Percentiles rank a stretch among this genome's conserved stretches.
phyloP scores from a whole-genome alignment of 2,329 filamentous ascomycete species.

The Incumbomyces delicatus region DNA sequence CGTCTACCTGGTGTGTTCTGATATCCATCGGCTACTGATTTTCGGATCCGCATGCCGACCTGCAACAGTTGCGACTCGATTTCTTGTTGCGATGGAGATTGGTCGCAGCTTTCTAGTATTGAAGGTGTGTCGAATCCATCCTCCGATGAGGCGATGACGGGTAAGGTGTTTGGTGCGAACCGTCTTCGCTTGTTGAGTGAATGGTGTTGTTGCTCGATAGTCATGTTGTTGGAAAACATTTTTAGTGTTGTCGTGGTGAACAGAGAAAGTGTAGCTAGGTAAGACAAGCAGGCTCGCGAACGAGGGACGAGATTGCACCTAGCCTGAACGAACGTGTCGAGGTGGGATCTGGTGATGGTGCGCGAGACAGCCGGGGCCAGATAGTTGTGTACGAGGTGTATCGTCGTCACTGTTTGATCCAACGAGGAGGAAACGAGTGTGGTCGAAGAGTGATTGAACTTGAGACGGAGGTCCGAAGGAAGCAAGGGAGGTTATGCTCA shows the following conservation, averaged over 20 bases:
- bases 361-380: not conserved
- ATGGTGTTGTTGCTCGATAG: not conserved
- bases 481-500: not conserved
- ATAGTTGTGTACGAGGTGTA: not conserved
- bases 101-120: conserved; percentile 28
- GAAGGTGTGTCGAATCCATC: conserved; percentile 21
- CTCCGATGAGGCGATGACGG: conserved; percentile 14
- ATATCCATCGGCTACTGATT: conserved; percentile 88
- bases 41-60: conserved; percentile 90
- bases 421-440: not conserved
- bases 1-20: conserved; percentile 49
- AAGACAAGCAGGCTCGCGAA: not conserved
- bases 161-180: conserved; percentile 32
- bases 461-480: not conserved
- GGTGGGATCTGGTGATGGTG: not conserved
- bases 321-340: too few species aligned
- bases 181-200: conserved; percentile 33
- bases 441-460: not conserved
- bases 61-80: conserved; percentile 75
- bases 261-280: too few species aligned
- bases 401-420: too few species aligned
- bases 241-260: not conserved
- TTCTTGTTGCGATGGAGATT: conserved; percentile 30
- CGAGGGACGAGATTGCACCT: not conserved
- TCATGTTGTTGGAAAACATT: conserved; percentile 2